Evolutionary conservation across 73 alveolate genomes (phyloP).

Genomic region (Paramecium primaurelia): DNA sequence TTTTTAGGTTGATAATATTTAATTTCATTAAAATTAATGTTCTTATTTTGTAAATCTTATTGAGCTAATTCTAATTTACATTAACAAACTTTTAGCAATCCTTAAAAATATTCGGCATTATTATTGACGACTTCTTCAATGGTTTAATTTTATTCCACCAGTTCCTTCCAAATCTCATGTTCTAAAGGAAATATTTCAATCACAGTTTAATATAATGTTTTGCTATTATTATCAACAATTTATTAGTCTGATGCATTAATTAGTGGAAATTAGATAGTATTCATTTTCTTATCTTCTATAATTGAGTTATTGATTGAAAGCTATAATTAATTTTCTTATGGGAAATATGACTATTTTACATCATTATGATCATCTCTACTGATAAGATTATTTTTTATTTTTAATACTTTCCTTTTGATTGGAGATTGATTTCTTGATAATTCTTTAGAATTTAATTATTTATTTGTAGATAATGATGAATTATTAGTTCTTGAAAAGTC

Average conservation of each 20-base stretch:
- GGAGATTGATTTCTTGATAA: neutral
- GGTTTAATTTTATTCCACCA: neutral
- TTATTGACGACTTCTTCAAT: neutral
- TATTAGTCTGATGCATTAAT: neutral
- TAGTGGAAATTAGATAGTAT: neutral
- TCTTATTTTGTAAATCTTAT: neutral
- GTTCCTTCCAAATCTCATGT: neutral
- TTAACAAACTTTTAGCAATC: neutral
- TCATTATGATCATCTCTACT: neutral
- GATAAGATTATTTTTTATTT: neutral
- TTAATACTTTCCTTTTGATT: neutral
- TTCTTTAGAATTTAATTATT: neutral
- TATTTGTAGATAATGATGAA: neutral
- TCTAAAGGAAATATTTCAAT: neutral
- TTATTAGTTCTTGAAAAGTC: neutral
- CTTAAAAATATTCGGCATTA: neutral
- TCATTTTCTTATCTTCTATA: neutral
- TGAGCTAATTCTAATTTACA: neutral
- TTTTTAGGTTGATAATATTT: neutral
- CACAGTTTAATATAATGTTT: neutral
- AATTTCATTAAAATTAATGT: neutral
- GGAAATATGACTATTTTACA: neutral
- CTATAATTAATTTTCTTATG: neutral
- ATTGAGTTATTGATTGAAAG: neutral
- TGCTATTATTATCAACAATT: neutral